Base-by-base conservation (phyloP, 768 basidiomycete species). In the Suillus brevipes region DNA sequence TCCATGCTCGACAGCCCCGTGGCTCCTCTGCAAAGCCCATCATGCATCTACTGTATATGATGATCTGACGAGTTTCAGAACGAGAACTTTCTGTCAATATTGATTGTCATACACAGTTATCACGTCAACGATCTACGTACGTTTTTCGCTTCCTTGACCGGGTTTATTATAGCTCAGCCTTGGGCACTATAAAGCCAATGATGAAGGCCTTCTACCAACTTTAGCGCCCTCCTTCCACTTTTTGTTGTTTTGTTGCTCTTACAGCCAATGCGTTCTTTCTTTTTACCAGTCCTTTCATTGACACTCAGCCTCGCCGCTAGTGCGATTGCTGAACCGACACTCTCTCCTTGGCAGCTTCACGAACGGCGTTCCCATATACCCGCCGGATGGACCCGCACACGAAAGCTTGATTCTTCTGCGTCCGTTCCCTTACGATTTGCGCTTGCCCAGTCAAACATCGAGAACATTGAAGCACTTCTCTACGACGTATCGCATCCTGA, bases 361-460 rank as follows among this genome's bases (percentile, higher is more conserved):
- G 80, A 81, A 66, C 78, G 73, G 31, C 80, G 84, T 20, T 71
- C 77, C 12, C 61, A 70, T 36, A 66, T 74, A 28, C 84, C 84
- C 2, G 43, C 67, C 31, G 82, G 81, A 65, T 84, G 79, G 83
- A 47, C 42, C 0, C 63, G 68, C 4, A 60, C 73, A 20, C 73
- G 76, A 37, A 77, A 73, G 5, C 72, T 77, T 25, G 68, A 77
- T 42, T 25, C 78, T 10, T 64, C 74, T 50, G 71, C 73, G 23
- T 64, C 75, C 3, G 65, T 84, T 34, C 84, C 83, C 13, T 72
- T 84, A 42, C 82, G 82, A 55, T 78, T 84, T 50, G 84, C 82
- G 0, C 77, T 84, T 6, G 67, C 68, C 8, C 83, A 85, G 68
- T 71, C 70, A 50, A 83, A 85, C 65, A 62, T 81, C 8, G 70